Conservation (phyloP, 805 yeast species). For the Ogataea methylovora region DNA sequence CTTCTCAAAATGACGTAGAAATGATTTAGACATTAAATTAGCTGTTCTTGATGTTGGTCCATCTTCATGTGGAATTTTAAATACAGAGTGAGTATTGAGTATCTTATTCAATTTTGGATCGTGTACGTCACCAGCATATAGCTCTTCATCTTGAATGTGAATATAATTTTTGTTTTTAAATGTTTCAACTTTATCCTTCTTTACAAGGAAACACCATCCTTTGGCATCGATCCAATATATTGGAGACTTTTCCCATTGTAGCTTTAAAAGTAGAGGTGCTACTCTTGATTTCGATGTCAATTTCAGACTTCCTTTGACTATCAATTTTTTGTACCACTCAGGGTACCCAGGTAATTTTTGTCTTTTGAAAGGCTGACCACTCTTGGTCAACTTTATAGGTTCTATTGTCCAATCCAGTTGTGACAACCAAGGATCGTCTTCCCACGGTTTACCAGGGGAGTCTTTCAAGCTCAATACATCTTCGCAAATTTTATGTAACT, state of each 20-base stretch:
- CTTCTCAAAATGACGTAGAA: constrained; percentile 62
- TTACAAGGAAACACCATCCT: constrained; percentile 88
- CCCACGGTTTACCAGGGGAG: constrained; percentile 31
- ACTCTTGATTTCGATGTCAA: constrained; percentile 67
- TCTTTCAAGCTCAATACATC: constrained; percentile 44
- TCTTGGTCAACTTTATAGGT: constrained; percentile 54
- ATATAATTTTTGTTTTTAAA: constrained; percentile 33
- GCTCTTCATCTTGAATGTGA: constrained; percentile 9
- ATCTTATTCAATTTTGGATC: background rate
- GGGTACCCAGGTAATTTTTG: constrained; percentile 90
- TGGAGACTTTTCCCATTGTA: constrained; percentile 83
- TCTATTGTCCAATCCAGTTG: constrained; percentile 84
- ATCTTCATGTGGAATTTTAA: constrained; percentile 83
- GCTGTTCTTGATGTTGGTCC: constrained; percentile 73
- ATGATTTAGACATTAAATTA: constrained; percentile 69
- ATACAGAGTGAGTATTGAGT: constrained; percentile 21
- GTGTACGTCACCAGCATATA: constrained; percentile 7
- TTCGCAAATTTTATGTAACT: constrained; percentile 52
- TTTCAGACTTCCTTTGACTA: constrained; percentile 33
- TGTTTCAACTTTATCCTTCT: constrained; percentile 26
- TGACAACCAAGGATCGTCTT: constrained; percentile 77
- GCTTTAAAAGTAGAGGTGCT: constrained; percentile 66
- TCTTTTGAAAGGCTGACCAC: constrained; percentile 59
- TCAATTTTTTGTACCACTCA: constrained; percentile 75
- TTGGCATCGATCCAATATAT: constrained; percentile 66